Evolutionary conservation across 225 moss, liverwort and hornwort species (phyloP).

Genomic region (Marchantia polymorpha): DNA sequence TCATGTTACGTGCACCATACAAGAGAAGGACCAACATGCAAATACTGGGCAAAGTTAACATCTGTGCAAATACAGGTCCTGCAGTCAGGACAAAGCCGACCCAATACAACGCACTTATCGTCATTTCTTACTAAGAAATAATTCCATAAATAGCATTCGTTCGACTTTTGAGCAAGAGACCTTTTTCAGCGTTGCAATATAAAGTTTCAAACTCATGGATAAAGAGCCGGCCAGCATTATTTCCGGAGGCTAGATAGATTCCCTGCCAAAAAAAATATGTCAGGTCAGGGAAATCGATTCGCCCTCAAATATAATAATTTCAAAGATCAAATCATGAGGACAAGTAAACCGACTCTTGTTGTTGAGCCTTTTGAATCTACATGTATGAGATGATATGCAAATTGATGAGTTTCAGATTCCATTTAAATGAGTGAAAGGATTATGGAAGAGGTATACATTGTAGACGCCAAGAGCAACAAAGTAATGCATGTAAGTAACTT

Average conservation of each 20-base stretch:
- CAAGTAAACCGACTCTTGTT: too few species aligned
- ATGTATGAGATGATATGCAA: too few species aligned
- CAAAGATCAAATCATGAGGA: too few species aligned
- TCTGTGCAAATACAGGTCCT: not conserved
- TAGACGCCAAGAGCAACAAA: too few species aligned
- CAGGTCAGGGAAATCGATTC: too few species aligned
- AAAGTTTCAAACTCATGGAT: conserved; percentile 84
- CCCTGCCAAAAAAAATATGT: conserved; percentile 49
- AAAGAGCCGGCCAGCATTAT: conserved; percentile 57
- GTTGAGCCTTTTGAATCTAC: too few species aligned
- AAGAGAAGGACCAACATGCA: not conserved
- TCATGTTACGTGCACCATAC: not conserved
- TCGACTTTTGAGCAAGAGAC: not conserved
- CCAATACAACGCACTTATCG: too few species aligned
- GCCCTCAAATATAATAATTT: too few species aligned
- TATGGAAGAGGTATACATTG: too few species aligned
- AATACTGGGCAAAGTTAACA: not conserved
- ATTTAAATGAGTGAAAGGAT: too few species aligned
- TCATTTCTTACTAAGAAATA: not conserved
- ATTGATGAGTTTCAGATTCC: too few species aligned
- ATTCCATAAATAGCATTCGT: not conserved
- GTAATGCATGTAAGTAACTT: not conserved
- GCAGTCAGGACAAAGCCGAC: not conserved
- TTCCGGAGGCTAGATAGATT: conserved; percentile 83
- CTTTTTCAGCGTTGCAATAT: conserved; percentile 52